These are phyloP conservation scores for Fragaria ananassa DNA, from an alignment of 306 rosid genomes.

Conservation along the genomic window DNA sequence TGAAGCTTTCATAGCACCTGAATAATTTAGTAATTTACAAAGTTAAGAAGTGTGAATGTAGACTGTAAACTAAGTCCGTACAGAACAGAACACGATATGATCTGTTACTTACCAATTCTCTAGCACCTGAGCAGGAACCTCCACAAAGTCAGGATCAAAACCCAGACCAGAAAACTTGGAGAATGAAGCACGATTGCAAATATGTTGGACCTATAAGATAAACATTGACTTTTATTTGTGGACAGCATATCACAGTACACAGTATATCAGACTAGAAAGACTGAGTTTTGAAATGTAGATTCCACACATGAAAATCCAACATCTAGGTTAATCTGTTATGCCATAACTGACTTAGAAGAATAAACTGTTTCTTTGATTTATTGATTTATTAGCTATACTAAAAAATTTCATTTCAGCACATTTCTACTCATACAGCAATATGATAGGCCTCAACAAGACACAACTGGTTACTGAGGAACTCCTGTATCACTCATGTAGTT, in stretches of 20 bases:
- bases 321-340: not conserved
- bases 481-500: not conserved
- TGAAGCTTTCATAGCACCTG: slow-evolving; percentile 81
- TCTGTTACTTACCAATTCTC: slow-evolving; percentile 65
- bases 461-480: not conserved
- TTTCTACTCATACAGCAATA: not conserved
- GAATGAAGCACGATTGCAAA: slow-evolving; percentile 86
- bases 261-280: not conserved
- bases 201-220: slow-evolving; percentile 76
- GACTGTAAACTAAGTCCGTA: slow-evolving; percentile 16
- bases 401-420: not conserved
- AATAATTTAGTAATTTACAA: slow-evolving; percentile 1
- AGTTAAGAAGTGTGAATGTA: slow-evolving; percentile 26
- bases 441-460: not conserved
- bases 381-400: not conserved
- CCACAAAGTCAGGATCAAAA: slow-evolving; percentile 92
- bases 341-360: not conserved
- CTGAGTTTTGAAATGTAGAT: not conserved
- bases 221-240: slow-evolving; percentile 8
- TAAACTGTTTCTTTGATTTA: not conserved
- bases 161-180: slow-evolving; percentile 84
- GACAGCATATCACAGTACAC: slow-evolving; percentile 13
- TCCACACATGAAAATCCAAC: slow-evolving; percentile 11
- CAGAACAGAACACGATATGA: slow-evolving; percentile 20
- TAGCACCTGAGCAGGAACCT: slow-evolving; percentile 80